Conservation (phyloP, 768 basidiomycete species). For the Amylocystis lapponica region DNA sequence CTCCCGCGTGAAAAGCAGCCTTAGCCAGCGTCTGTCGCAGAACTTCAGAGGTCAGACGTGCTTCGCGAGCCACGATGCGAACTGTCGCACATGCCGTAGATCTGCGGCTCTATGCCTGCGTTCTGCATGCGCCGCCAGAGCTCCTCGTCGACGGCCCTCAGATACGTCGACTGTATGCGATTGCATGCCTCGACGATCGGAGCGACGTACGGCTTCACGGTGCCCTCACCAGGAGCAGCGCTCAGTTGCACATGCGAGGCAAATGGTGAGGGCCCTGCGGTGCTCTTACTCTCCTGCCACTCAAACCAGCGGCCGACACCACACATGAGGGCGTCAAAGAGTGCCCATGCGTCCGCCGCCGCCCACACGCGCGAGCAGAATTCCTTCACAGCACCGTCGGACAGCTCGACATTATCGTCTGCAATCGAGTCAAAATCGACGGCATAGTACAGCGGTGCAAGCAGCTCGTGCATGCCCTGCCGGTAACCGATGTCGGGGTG, state of each 20-base stretch:
- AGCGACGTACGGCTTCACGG: slow-evolving; percentile 62
- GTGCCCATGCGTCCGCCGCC: slow-evolving; percentile 81
- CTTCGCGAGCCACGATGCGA: too few relatives aligned
- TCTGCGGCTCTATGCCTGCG: slow-evolving; percentile 89
- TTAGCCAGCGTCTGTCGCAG: slow-evolving; percentile 81
- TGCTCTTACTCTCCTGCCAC: slow-evolving; percentile 30
- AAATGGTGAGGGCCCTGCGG: slow-evolving; percentile 28
- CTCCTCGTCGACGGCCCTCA: slow-evolving; percentile 75
- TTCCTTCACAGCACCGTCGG: slow-evolving; percentile 42
- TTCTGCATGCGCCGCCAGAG: slow-evolving; percentile 72
- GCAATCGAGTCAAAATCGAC: slow-evolving; percentile 76
- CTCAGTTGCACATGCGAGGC: slow-evolving; percentile 41
- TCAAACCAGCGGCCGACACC: slow-evolving; percentile 70
- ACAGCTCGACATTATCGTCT: slow-evolving; percentile 25
- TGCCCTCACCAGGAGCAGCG: slow-evolving; percentile 37
- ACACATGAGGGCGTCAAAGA: slow-evolving; percentile 80
- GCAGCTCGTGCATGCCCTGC: slow-evolving; percentile 98
- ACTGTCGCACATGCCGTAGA: slow-evolving; percentile 83
- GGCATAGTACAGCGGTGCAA: slow-evolving; percentile 82
- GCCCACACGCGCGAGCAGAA: slow-evolving; percentile 64
- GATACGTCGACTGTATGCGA: slow-evolving; percentile 64
- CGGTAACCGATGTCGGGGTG: slow-evolving; percentile 87
- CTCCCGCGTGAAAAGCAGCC: slow-evolving; percentile 91
- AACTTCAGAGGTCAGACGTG: too few relatives aligned
- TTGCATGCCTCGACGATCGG: slow-evolving; percentile 86